phyloP scores from a whole-genome alignment of 2,329 filamentous ascomycete genomes.

The Pseudomassariella vexata region DNA sequence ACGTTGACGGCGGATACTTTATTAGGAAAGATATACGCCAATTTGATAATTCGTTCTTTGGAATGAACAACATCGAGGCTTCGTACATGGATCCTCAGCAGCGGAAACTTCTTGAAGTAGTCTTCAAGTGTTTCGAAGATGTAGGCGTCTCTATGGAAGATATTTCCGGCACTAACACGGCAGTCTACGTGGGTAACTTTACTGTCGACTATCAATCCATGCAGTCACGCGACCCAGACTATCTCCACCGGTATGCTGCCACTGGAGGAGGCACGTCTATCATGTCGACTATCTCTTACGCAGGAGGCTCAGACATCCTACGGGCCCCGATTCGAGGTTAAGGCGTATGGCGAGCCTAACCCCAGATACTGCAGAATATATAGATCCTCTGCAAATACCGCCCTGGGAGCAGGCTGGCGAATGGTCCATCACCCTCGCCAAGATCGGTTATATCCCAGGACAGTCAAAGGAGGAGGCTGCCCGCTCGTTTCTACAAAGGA shows the following conservation, averaged over 20 bases:
- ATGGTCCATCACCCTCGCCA: no score
- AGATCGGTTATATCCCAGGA: no score
- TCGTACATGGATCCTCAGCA: constrained; percentile 25
- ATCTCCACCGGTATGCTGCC: constrained; percentile 15
- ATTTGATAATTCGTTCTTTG: constrained; percentile 24
- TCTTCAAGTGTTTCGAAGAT: constrained; percentile 25
- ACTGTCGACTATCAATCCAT: constrained; percentile 13
- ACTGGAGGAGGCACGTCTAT: constrained; percentile 20
- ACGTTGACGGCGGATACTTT: constrained; percentile 19
- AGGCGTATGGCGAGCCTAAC: no score
- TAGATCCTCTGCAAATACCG: no score
- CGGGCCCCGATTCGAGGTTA: no score
- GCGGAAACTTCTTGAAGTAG: constrained; percentile 26
- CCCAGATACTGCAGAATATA: no score
- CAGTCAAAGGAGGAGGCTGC: no score
- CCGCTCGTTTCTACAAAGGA: no score
- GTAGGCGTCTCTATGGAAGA: constrained; percentile 9
- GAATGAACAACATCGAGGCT: constrained; percentile 20
- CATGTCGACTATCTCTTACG: no score
- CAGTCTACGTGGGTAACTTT: constrained; percentile 21
- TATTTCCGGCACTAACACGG: constrained; percentile 9
- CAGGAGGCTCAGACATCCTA: no score
- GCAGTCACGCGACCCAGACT: constrained; percentile 16
- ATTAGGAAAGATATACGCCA: constrained; percentile 17
- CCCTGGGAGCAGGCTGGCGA: no score